Evolutionary conservation across 768 basidiomycete species (phyloP).

Genomic region (Astraeus odoratus): DNA sequence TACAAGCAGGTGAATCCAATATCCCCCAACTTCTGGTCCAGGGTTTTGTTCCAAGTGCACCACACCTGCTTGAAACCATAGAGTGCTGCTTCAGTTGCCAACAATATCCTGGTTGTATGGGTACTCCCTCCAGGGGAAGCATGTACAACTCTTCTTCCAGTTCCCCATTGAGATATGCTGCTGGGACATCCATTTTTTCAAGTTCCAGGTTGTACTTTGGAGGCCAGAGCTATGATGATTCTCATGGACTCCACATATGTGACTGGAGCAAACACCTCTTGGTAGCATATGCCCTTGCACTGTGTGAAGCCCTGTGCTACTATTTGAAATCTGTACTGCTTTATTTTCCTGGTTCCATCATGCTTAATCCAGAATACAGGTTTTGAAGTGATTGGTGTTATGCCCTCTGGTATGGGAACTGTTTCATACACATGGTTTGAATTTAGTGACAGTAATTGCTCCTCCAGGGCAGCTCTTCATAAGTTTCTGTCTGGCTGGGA

Average conservation of each 20-base stretch:
- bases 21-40: constrained; percentile 1
- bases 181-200: constrained; percentile 16
- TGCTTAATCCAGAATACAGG: constrained; percentile 3
- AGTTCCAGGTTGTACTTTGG: constrained; percentile 14
- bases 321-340: constrained; percentile 1
- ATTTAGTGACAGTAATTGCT: neutral
- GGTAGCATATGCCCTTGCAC: constrained; percentile 8
- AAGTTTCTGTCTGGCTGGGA: neutral
- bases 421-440: constrained; percentile 6
- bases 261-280: constrained; percentile 21
- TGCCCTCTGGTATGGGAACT: neutral
- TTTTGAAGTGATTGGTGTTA: constrained; percentile 1
- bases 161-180: too few species aligned
- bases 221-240: constrained; percentile 17
- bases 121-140: too few species aligned
- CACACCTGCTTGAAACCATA: constrained; percentile 1
- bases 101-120: neutral
- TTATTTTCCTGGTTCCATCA: constrained; percentile 1
- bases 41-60: constrained; percentile 4
- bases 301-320: constrained; percentile 2
- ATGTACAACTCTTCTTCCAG: too few species aligned
- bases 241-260: constrained; percentile 13
- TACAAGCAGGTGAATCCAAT: too few species aligned
- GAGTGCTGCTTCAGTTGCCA: constrained; percentile 8
- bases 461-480: neutral